Percentiles rank a stretch among this genome's conserved stretches.
Evolutionary conservation across 805 yeast genomes (phyloP).

Genomic region (Yarrowia divulgata): DNA sequence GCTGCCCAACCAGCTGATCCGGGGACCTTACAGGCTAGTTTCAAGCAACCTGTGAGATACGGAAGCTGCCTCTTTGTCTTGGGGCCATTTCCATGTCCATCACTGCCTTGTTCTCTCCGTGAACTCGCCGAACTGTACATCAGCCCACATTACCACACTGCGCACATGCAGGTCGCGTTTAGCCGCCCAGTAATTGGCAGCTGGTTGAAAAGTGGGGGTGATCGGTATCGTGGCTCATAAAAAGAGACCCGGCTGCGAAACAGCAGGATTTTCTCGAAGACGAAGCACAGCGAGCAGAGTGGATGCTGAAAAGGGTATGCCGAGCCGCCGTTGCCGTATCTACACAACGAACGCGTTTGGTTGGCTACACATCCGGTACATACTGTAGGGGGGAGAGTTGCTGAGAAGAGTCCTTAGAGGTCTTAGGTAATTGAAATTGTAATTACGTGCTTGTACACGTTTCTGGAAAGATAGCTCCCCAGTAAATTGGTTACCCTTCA

Average conservation of each 20-base stretch:
- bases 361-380: no score
- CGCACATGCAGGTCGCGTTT: constrained; percentile 21
- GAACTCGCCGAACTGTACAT: constrained; percentile 11
- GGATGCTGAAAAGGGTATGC: not conserved
- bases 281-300: not conserved
- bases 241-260: not conserved
- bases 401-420: no score
- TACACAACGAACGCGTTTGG: no score
- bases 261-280: not conserved
- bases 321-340: not conserved
- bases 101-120: constrained; percentile 7
- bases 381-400: no score
- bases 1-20: not conserved
- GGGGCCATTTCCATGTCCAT: not conserved
- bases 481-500: no score
- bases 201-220: constrained; percentile 23
- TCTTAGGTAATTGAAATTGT: no score
- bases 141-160: constrained; percentile 27
- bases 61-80: no score
- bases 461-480: no score
- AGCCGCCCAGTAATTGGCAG: constrained; percentile 3
- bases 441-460: no score
- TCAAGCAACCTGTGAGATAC: not conserved
- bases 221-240: not conserved
- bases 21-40: not conserved